These are phyloP conservation scores for Ogataea nitratoaversa DNA, from an alignment of 805 yeast species.

Conservation along the genomic window DNA sequence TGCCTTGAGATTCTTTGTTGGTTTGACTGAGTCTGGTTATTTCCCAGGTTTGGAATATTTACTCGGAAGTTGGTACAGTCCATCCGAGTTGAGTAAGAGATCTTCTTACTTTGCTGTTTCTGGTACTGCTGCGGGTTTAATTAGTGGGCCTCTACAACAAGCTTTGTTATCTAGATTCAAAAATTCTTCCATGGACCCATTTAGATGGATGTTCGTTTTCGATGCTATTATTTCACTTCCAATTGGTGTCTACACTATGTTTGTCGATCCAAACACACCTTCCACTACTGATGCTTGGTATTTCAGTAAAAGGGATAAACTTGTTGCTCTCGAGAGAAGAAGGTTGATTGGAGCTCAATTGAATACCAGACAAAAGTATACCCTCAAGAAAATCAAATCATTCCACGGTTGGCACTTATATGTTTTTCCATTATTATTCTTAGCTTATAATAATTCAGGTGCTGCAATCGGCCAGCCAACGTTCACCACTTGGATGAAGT, in stretches of 20 bases:
- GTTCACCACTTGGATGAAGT: conserved; percentile 42
- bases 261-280: conserved; percentile 43
- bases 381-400: conserved; percentile 35
- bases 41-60: conserved; percentile 47
- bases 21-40: conserved; percentile 44
- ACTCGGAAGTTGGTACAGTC: conserved; percentile 35
- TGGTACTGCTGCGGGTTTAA: conserved; percentile 32
- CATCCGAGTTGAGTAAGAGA: conserved; percentile 34
- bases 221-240: conserved; percentile 38
- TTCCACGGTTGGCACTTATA: conserved; percentile 47
- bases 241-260: conserved; percentile 39
- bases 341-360: conserved; percentile 38
- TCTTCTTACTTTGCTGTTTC: conserved; percentile 34
- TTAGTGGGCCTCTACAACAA: conserved; percentile 38
- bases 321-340: conserved; percentile 42
- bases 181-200: conserved; percentile 27
- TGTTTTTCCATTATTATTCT: conserved; percentile 38
- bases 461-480: conserved; percentile 37
- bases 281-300: conserved; percentile 38
- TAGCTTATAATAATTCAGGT: conserved; percentile 35
- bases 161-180: conserved; percentile 24
- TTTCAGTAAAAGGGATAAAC: conserved; percentile 35
- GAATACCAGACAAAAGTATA: conserved; percentile 39
- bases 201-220: conserved; percentile 44
- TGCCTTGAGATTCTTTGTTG: conserved; percentile 36